phyloP scores from a whole-genome alignment of 73 alveolate species.

The Tetrahymena elliotti region DNA sequence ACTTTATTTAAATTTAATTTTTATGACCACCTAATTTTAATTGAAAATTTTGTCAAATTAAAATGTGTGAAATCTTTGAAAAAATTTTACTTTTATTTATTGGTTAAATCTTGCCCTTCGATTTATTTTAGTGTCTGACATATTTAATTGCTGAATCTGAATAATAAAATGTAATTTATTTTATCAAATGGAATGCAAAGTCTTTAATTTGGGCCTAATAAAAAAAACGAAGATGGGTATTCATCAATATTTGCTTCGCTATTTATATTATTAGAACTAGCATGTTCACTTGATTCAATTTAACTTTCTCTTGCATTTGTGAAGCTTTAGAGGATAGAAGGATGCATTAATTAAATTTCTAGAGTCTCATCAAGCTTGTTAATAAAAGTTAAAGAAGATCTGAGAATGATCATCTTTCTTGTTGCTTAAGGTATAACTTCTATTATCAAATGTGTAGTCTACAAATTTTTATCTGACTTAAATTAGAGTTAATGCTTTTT shows the following conservation, averaged over 20 bases:
- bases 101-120: not conserved
- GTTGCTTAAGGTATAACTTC: not conserved
- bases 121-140: not conserved
- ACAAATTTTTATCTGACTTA: not conserved
- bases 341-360: not conserved
- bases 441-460: not conserved
- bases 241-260: not conserved
- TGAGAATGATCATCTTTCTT: not conserved
- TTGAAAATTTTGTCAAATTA: not conserved
- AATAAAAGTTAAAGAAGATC: not conserved
- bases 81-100: not conserved
- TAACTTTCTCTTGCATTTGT: not conserved
- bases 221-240: not conserved
- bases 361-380: not conserved
- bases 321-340: not conserved
- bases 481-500: not conserved
- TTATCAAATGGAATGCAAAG: not conserved
- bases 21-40: not conserved
- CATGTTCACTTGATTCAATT: not conserved
- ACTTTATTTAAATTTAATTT: not conserved
- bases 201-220: not conserved
- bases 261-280: not conserved
- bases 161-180: not conserved
- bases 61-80: not conserved
- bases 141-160: not conserved